Base-by-base conservation (phyloP, 352 stramenopile species). In the Globisporangium camurandrum region DNA sequence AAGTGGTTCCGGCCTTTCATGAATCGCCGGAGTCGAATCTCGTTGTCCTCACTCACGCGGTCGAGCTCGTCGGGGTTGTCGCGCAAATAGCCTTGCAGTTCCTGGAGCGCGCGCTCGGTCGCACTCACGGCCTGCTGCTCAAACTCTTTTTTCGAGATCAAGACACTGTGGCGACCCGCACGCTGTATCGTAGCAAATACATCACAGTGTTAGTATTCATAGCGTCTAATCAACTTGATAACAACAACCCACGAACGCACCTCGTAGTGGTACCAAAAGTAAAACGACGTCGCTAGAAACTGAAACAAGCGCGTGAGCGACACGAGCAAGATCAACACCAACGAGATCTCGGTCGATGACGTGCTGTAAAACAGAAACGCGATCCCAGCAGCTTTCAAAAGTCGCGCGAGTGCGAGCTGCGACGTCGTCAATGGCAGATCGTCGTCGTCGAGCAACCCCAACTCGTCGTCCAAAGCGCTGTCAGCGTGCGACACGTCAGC, bases 261-360 rank as follows among this genome's bases (percentile, higher is more conserved):
- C 59, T 92, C 81, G 19, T 81, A 89, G 49, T 88, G 75, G 51
- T 90, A 93, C 81, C 81, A 93, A 44, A 84, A 93, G 68, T 86
- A 93, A 33, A 72, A 59, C 7, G 74, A 69, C 11, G 65, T 80
- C 49, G 59, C 72, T 43, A 93, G 62, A 46, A 85, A 80, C 57
- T 90, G 65, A 45, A 93, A 87, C 9, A 88, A 45, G 14, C 76
- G 73, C 51, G 70, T 86, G 36, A 89, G 59, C 17, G 79, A 74
- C 31, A 84, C 76, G 1, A 90, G 41, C 36, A 86, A 46, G n/a
- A 93, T 67, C 31, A 90, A 49, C 19, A 93, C 20, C 31, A 87
- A 61, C 28, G 81, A 93, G 16, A 75, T 59, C 59, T 87, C 72
- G 17, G 73, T 88, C 14, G 78, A 90, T 22, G 81, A 93, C 20